Evolutionary conservation across 352 stramenopile species (phyloP).

Genomic region (Thalassiosira exigua): DNA sequence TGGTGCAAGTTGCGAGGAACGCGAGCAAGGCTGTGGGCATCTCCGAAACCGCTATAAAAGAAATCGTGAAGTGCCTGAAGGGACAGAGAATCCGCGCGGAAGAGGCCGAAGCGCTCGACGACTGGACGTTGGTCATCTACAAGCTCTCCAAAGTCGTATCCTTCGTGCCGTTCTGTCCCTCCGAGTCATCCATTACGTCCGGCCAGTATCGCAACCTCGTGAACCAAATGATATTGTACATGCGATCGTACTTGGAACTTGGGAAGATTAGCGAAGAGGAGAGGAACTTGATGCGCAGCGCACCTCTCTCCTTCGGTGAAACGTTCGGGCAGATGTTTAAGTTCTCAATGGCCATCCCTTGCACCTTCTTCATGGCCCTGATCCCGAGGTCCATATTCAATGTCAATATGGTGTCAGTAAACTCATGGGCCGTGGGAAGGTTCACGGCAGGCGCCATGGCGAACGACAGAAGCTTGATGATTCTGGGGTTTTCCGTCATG

Average conservation of each 20-base stretch:
- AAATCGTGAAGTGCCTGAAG: neutral
- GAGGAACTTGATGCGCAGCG: neutral
- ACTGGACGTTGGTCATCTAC: neutral
- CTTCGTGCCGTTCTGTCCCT: neutral
- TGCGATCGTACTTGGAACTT: too few relatives aligned
- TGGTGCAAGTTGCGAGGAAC: neutral
- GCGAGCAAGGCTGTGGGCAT: neutral
- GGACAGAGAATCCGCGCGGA: neutral
- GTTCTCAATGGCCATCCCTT: neutral
- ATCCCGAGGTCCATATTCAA: neutral
- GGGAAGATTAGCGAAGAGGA: too few relatives aligned
- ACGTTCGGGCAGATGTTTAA: neutral
- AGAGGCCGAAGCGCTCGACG: slow-evolving; percentile 2
- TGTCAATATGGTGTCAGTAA: neutral
- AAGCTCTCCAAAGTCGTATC: neutral
- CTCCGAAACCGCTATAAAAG: neutral
- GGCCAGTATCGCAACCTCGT: neutral
- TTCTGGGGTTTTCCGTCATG: too few relatives aligned
- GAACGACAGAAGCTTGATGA: too few relatives aligned
- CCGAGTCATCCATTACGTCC: slow-evolving; percentile 5
- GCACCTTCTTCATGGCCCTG: neutral
- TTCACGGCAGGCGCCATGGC: too few relatives aligned
- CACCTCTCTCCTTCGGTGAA: neutral
- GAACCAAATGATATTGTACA: too few relatives aligned
- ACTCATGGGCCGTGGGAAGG: neutral